Percentiles rank a stretch among this genome's conserved stretches.
Conservation (phyloP, 805 yeast species). For the Starmerella gropengiesseri region DNA sequence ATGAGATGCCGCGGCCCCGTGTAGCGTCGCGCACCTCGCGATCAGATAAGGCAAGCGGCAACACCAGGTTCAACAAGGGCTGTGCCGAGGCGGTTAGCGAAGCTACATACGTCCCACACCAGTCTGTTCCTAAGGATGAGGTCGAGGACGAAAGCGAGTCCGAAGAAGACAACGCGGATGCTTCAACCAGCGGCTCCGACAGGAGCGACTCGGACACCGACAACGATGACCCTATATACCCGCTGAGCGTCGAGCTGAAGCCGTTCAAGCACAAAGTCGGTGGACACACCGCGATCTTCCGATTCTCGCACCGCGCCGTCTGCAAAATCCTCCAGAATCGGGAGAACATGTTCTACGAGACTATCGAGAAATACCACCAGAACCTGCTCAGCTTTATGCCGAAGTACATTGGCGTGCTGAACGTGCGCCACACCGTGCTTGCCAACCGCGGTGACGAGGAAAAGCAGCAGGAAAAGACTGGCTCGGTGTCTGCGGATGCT, state of each 20-base stretch:
- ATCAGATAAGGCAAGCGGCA: background rate
- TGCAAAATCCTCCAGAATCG: constrained; percentile 86
- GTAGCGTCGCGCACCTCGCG: no score
- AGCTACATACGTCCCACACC: constrained; percentile 26
- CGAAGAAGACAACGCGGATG: constrained; percentile 1
- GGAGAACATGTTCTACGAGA: constrained; percentile 87
- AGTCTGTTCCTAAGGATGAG: constrained; percentile 8
- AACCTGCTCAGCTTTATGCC: constrained; percentile 83
- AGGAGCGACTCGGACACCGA: constrained; percentile 19
- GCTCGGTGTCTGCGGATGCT: background rate
- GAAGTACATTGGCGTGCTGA: constrained; percentile 82
- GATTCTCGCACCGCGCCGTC: constrained; percentile 82
- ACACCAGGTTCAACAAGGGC: constrained; percentile 1
- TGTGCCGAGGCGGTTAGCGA: constrained; percentile 22
- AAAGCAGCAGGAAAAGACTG: background rate
- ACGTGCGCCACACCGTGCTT: constrained; percentile 60
- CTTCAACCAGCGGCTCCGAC: constrained; percentile 10
- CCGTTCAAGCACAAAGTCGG: constrained; percentile 95
- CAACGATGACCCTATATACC: constrained; percentile 25
- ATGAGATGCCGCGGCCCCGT: no score
- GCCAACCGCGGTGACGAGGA: background rate
- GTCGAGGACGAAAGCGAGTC: constrained; percentile 1
- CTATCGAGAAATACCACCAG: constrained; percentile 65
- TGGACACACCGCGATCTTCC: constrained; percentile 94
- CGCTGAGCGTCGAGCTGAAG: constrained; percentile 70